These are phyloP conservation scores for Holtermannia corniformis DNA, from an alignment of 768 basidiomycete species.

Conservation along the genomic window DNA sequence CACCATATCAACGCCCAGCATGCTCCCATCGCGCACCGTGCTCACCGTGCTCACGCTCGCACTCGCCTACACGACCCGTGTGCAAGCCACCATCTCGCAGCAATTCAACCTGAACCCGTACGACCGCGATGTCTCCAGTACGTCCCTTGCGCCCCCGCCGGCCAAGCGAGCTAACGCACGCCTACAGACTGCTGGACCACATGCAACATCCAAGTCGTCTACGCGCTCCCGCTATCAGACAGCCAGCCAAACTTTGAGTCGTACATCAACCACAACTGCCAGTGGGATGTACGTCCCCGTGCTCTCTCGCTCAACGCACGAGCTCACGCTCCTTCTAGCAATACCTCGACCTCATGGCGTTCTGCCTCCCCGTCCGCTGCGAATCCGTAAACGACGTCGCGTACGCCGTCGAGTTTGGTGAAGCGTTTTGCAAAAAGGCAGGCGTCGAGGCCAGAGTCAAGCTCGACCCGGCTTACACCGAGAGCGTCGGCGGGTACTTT, in stretches of 20 bases:
- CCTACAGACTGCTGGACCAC: slow-evolving; percentile 2
- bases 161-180: no score
- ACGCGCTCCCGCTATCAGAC: not conserved
- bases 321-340: not conserved
- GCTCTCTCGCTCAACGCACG: not conserved
- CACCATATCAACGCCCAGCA: no score
- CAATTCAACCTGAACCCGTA: slow-evolving; percentile 3
- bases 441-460: not conserved
- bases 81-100: not conserved
- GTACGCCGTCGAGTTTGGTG: slow-evolving; percentile 7
- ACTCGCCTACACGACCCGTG: no score
- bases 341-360: slow-evolving; percentile 2
- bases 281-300: not conserved
- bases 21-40: no score
- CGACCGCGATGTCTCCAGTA: slow-evolving; percentile 2
- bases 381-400: slow-evolving; percentile 4
- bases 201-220: slow-evolving; percentile 3
- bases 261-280: slow-evolving; percentile 1
- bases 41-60: no score
- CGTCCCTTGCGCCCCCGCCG: not conserved
- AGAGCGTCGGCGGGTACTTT: not conserved
- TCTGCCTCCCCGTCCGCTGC: slow-evolving; percentile 2
- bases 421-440: slow-evolving; percentile 4
- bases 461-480: not conserved
- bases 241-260: not conserved